phyloP scores from a whole-genome alignment of 2,329 filamentous ascomycete genomes.

The Ceratocystis smalleyi region DNA sequence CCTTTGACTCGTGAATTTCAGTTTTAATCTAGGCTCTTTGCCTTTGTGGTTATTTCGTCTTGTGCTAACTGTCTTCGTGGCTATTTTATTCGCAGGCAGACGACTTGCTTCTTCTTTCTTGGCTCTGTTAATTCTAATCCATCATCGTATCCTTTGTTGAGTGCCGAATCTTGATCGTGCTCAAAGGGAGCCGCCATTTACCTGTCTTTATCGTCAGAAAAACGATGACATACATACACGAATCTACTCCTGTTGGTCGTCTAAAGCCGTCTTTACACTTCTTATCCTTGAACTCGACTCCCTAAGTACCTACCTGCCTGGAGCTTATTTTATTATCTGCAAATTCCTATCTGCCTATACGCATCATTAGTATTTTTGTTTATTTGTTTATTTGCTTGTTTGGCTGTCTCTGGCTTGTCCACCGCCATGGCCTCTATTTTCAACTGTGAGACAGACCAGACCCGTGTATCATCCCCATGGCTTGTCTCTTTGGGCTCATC shows the following conservation, averaged over 20 bases:
- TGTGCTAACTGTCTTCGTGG: background rate
- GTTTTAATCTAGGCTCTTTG: background rate
- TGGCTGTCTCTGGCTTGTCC: constrained; percentile 10
- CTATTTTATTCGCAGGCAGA: background rate
- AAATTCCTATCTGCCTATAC: too few species aligned
- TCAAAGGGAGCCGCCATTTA: background rate
- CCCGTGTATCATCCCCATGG: constrained; percentile 84
- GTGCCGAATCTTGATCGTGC: background rate
- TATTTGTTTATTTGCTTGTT: background rate
- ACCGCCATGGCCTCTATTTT: constrained; percentile 77
- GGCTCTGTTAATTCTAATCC: background rate
- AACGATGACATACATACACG: constrained; percentile 15
- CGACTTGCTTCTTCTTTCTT: background rate
- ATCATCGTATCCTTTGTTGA: background rate
- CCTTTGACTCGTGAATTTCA: background rate
- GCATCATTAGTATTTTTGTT: background rate
- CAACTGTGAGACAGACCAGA: constrained; percentile 79
- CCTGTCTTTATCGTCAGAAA: constrained; percentile 7
- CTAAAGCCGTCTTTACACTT: background rate
- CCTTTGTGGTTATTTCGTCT: background rate
- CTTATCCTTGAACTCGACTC: background rate
- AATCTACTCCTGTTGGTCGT: background rate
- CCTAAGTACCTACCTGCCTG: background rate
- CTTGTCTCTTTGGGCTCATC: constrained; percentile 39
- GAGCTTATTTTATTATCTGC: background rate